Conservation (phyloP, 495 filamentous ascomycete genomes). For the Aspergillus heteromorphus region DNA sequence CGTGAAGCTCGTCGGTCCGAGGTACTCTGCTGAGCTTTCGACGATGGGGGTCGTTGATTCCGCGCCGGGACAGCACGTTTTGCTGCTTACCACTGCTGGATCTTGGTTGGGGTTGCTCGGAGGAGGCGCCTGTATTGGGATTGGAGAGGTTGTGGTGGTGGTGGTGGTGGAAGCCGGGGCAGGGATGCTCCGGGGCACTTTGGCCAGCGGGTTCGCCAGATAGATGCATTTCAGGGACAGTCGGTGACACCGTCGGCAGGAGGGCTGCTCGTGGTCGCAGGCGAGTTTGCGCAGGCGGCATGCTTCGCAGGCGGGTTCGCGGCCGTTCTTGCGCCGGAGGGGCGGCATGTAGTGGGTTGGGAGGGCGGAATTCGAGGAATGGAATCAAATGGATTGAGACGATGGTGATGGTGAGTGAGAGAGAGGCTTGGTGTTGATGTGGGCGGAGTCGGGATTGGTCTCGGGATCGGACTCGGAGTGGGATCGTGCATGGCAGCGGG, state of each 20-base stretch:
- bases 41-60: not conserved
- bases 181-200: not conserved
- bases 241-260: not conserved
- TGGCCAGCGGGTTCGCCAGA: not conserved
- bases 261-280: not conserved
- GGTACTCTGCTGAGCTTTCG: slow-evolving; percentile 3
- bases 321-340: slow-evolving; percentile 1
- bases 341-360: not conserved
- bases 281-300: slow-evolving; percentile 4
- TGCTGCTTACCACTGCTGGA: not conserved
- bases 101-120: too few relatives aligned
- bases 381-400: too few relatives aligned
- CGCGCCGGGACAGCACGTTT: not conserved
- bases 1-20: slow-evolving; percentile 2
- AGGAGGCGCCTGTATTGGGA: too few relatives aligned
- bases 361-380: not conserved
- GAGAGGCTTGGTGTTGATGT: not conserved
- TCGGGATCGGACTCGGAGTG: slow-evolving; percentile 4
- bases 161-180: not conserved
- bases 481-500: too few relatives aligned
- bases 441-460: not conserved
- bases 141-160: not conserved
- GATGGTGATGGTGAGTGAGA: not conserved
- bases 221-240: not conserved
- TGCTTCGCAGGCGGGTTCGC: slow-evolving; percentile 1